These are phyloP conservation scores for Pistacia atlantica DNA, from an alignment of 345 rosid genomes.

Conservation along the genomic window DNA sequence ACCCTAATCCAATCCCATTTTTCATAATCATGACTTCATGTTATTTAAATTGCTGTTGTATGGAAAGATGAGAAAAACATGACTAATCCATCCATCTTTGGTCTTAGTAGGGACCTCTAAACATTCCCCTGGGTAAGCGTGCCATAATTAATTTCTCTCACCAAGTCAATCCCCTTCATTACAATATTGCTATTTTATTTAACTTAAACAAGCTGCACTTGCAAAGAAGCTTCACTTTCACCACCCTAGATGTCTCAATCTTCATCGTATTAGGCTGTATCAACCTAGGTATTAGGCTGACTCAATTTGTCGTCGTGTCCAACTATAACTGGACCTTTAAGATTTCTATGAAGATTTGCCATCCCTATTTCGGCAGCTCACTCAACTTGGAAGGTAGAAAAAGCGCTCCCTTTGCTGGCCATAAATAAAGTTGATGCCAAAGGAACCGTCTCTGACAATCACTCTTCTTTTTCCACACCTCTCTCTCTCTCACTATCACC, in stretches of 20 bases:
- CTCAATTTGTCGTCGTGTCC: not conserved
- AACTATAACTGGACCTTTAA: not conserved
- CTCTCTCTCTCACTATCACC: no score
- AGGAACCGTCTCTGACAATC: no score
- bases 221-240: not conserved
- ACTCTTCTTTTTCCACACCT: no score
- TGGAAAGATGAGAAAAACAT: slow-evolving; percentile 14
- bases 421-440: no score
- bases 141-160: slow-evolving; percentile 1
- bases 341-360: not conserved
- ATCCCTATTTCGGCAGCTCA: no score
- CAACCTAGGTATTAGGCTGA: not conserved
- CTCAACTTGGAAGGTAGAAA: no score
- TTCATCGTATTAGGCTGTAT: not conserved
- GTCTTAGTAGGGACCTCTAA: slow-evolving; percentile 21
- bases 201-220: not conserved
- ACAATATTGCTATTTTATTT: not conserved
- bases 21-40: slow-evolving; percentile 14
- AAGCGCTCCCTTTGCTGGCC: no score
- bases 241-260: slow-evolving; percentile 3
- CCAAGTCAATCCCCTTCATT: slow-evolving; percentile 10
- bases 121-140: slow-evolving; percentile 27
- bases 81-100: slow-evolving; percentile 12
- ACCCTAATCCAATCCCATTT: not conserved
- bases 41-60: slow-evolving; percentile 7